Evolutionary conservation across 805 yeast species (phyloP).

Genomic region (Zygoascus flipseniorum): DNA sequence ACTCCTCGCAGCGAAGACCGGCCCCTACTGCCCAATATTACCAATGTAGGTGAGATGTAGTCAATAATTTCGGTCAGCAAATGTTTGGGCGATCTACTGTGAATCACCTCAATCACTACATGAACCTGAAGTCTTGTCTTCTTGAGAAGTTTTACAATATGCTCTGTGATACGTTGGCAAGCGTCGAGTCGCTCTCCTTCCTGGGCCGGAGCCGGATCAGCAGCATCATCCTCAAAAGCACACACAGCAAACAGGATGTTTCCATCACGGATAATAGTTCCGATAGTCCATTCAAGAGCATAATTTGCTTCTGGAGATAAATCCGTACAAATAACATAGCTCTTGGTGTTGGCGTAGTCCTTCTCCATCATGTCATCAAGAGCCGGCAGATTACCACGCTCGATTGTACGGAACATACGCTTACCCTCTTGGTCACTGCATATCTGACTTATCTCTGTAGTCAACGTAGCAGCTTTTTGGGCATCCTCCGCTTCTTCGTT

Average conservation of each 20-base stretch:
- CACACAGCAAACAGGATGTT: conserved; percentile 65
- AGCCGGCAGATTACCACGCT: conserved; percentile 59
- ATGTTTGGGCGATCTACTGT: conserved; percentile 68
- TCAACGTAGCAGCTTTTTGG: conserved; percentile 46
- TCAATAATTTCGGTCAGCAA: conserved; percentile 62
- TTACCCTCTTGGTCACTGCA: conserved; percentile 45
- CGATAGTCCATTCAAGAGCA: conserved; percentile 84
- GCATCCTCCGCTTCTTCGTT: conserved; percentile 56
- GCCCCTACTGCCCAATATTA: conserved; percentile 70
- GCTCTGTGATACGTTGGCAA: conserved; percentile 37
- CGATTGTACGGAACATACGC: conserved; percentile 59
- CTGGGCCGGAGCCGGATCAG: conserved; percentile 9
- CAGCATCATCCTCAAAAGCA: conserved; percentile 27
- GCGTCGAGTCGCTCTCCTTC: conserved; percentile 34
- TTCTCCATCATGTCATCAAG: conserved; percentile 22
- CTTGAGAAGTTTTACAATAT: conserved; percentile 39
- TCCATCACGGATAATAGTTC: conserved; percentile 75
- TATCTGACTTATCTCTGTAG: conserved; percentile 46
- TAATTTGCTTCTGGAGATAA: conserved; percentile 73
- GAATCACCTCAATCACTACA: conserved; percentile 63
- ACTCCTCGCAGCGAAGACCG: conserved; percentile 66
- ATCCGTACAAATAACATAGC: conserved; percentile 73
- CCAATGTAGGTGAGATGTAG: conserved; percentile 62
- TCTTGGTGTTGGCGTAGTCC: conserved; percentile 29
- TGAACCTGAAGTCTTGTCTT: conserved; percentile 66